Evolutionary conservation across 1,284 basidiomycete genomes (phyloP), one percentile per base, ranked within the genome.

Genomic region (Ustilago nuda): DNA sequence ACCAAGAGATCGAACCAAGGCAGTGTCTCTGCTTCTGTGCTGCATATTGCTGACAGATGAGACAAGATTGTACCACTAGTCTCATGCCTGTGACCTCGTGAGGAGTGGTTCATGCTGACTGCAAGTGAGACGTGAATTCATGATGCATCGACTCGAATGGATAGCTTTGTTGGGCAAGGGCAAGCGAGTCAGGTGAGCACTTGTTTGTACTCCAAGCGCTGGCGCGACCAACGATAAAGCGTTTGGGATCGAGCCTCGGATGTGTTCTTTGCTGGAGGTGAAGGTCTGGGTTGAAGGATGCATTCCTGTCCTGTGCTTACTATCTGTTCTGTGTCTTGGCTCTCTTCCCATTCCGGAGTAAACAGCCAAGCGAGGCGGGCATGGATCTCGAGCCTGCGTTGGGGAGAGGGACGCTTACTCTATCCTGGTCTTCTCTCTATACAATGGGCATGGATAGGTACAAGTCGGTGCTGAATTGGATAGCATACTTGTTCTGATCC

Each of bases 291-390:
- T 19, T 19, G 52, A 35, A n/a, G 33, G 52, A 15, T 54, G 36
- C 58, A 61, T 61, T 27, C 51, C 50, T 37, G 39, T 53, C 51
- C 45, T 27, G 13, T 53, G 58, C 58, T 61, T 53, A 53, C 27
- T 43, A 37, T 59, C 17, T 58, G n/a, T 17, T 12, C 23, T 12
- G 46, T 27, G 33, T 27, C 17, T 50, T 23, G 39, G 23, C 17
- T 48, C 33, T 58, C 57, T 60, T 51, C 58, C 37, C 5, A 52
- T 52, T 52, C 58, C 58, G 58, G 58, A 50, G 58, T 61, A 53
- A 61, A 50, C 30, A 19, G 51, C 50, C n/a, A 23, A 33, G 23
- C 23, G 36, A 35, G 37, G 8, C 54, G 43, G 55, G 30, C 9
- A 33, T 27, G 39, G 39, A 45, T 46, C 55, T 46, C 55, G 55